Conservation (phyloP, 176 grass and related monocot species). For the Juncus effusus region DNA sequence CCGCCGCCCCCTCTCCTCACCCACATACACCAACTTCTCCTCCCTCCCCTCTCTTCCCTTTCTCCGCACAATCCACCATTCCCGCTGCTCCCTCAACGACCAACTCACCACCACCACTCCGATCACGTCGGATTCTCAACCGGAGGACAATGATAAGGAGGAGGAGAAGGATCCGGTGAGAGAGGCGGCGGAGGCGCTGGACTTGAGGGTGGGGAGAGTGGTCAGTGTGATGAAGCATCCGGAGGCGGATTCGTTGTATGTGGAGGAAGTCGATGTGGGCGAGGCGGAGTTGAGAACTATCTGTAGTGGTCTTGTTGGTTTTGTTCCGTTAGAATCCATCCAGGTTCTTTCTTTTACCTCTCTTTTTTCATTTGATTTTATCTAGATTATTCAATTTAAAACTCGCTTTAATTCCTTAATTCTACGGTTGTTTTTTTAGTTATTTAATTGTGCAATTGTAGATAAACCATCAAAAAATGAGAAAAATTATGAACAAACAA, state of each 20-base stretch:
- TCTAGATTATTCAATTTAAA: neutral
- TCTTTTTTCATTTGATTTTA: neutral
- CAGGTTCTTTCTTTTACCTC: conserved; percentile 39
- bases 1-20: neutral
- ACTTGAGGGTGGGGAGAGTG: conserved; percentile 74
- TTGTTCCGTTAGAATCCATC: conserved; percentile 56
- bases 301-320: conserved; percentile 89
- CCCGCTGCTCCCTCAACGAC: conserved; percentile 13
- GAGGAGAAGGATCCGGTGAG: conserved; percentile 37
- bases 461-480: too few species aligned
- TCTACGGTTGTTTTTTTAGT: too few species aligned
- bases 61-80: conserved; percentile 1
- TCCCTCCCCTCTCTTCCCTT: conserved; percentile 11
- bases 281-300: conserved; percentile 78
- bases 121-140: conserved; percentile 25
- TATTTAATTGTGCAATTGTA: too few species aligned
- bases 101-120: conserved; percentile 21
- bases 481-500: too few species aligned
- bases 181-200: conserved; percentile 52
- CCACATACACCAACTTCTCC: conserved; percentile 11
- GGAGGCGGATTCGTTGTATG: conserved; percentile 78
- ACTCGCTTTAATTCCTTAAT: too few species aligned
- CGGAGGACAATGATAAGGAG: conserved; percentile 12
- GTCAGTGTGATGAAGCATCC: conserved; percentile 83
- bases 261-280: conserved; percentile 89